Evolutionary conservation across 2,329 filamentous ascomycete genomes (phyloP).

Genomic region (Ascochyta lentis): DNA sequence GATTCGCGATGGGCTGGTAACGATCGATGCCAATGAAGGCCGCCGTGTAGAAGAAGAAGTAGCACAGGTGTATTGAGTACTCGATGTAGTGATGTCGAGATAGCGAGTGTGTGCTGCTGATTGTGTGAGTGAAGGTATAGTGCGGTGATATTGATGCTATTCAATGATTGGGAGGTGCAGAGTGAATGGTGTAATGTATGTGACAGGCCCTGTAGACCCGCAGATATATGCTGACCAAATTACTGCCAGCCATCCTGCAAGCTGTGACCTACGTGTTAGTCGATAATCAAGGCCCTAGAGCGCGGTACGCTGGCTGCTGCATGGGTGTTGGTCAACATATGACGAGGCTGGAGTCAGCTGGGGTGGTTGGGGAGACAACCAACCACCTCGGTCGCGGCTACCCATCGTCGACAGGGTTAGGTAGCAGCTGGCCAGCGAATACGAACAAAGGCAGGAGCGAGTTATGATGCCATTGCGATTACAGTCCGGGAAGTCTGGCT

Average conservation of each 20-base stretch:
- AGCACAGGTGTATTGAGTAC: slow-evolving; percentile 12
- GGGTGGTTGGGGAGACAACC: slow-evolving; percentile 35
- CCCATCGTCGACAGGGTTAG: slow-evolving; percentile 8
- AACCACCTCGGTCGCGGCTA: slow-evolving; percentile 30
- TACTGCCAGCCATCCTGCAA: slow-evolving; percentile 44
- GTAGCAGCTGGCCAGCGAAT: slow-evolving; percentile 17
- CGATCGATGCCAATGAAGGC: slow-evolving; percentile 11
- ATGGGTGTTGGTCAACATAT: slow-evolving; percentile 35
- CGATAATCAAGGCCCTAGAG: slow-evolving; percentile 22
- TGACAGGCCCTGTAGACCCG: slow-evolving; percentile 21
- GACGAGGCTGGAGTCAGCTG: slow-evolving; percentile 39
- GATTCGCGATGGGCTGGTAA: background rate
- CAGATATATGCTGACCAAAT: slow-evolving; percentile 38
- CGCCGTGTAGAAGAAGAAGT: slow-evolving; percentile 11
- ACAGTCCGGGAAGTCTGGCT: background rate
- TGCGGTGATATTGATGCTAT: background rate
- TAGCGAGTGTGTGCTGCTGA: slow-evolving; percentile 14
- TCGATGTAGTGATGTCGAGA: slow-evolving; percentile 7
- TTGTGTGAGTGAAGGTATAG: slow-evolving; percentile 11
- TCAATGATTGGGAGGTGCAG: slow-evolving; percentile 19
- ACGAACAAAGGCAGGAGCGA: slow-evolving; percentile 6
- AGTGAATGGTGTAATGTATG: slow-evolving; percentile 32
- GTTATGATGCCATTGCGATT: slow-evolving; percentile 11
- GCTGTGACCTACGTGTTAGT: slow-evolving; percentile 35
- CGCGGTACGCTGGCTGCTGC: slow-evolving; percentile 36